Conservation (phyloP, 352 stramenopile genomes). For the Phytophthora crassamura region DNA sequence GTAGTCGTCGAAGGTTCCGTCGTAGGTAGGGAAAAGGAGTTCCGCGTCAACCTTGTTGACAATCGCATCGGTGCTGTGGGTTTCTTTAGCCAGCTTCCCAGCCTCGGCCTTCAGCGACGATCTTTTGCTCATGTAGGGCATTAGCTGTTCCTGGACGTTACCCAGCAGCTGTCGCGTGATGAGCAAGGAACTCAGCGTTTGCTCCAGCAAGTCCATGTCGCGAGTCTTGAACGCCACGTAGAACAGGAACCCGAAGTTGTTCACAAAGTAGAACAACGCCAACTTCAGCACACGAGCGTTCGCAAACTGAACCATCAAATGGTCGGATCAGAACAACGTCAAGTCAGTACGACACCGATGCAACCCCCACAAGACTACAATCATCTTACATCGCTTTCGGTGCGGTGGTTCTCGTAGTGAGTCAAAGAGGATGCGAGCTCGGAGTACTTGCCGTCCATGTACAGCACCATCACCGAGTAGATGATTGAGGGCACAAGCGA, state of each 20-base stretch:
- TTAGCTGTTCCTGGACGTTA: conserved; percentile 81
- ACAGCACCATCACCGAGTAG: conserved; percentile 79
- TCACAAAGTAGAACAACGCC: conserved; percentile 98
- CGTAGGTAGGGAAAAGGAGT: conserved; percentile 81
- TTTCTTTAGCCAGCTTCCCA: conserved; percentile 74
- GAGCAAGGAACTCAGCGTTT: conserved; percentile 87
- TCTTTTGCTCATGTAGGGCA: conserved; percentile 81
- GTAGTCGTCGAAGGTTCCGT: conserved; percentile 94
- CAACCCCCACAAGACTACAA: conserved; percentile 8
- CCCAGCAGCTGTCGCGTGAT: conserved; percentile 86
- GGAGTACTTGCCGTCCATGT: conserved; percentile 89
- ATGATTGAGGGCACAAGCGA: conserved; percentile 71
- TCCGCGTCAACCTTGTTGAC: conserved; percentile 82
- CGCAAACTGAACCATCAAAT: conserved; percentile 61
- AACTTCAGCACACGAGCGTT: conserved; percentile 97
- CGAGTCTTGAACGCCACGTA: conserved; percentile 95
- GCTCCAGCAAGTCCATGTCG: conserved; percentile 89
- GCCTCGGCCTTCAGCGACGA: conserved; percentile 87
- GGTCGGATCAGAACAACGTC: neutral
- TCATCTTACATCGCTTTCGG: conserved; percentile 77
- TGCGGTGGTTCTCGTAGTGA: conserved; percentile 94
- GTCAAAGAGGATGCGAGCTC: conserved; percentile 93
- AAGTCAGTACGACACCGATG: conserved; percentile 13
- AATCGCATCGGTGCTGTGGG: conserved; percentile 50
- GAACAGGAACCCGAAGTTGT: conserved; percentile 97